A percentile compares a stretch with the other conserved stretches of the same genome.
Evolutionary conservation across 805 yeast genomes (phyloP).

Genomic region (Candida boidinii): DNA sequence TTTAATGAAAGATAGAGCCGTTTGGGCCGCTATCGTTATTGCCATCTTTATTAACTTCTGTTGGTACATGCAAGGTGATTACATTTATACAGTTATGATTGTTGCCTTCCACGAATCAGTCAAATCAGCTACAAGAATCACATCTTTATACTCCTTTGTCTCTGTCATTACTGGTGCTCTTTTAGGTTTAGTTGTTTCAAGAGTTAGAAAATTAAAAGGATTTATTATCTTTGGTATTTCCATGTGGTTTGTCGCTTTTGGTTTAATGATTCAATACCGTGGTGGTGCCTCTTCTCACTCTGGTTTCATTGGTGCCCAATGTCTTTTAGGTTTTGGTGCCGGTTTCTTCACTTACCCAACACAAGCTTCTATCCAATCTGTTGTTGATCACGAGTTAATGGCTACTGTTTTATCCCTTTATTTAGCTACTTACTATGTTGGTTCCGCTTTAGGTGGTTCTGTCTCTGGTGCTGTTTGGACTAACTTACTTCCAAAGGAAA

Average conservation of each 20-base stretch:
- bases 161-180: constrained; percentile 53
- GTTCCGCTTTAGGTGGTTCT: constrained; percentile 54
- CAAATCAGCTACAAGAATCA: constrained; percentile 60
- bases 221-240: constrained; percentile 51
- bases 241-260: constrained; percentile 50
- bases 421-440: constrained; percentile 51
- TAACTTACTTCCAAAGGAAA: constrained; percentile 36
- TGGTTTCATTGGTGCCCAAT: constrained; percentile 59
- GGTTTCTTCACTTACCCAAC: constrained; percentile 63
- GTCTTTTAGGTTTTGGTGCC: constrained; percentile 64
- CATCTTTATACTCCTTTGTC: constrained; percentile 54
- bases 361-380: constrained; percentile 52
- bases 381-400: constrained; percentile 55
- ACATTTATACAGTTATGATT: constrained; percentile 54
- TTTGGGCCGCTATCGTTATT: constrained; percentile 60
- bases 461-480: constrained; percentile 72
- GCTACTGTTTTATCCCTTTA: constrained; percentile 52
- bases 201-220: constrained; percentile 44
- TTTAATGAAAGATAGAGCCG: constrained; percentile 58
- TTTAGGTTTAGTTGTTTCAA: constrained; percentile 44
- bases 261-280: constrained; percentile 49
- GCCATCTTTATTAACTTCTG: constrained; percentile 52
- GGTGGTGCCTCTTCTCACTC: constrained; percentile 35
- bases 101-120: constrained; percentile 54
- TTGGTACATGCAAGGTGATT: constrained; percentile 65